phyloP scores from a whole-genome alignment of 306 rosid species.

The Arachis hypogaea region DNA sequence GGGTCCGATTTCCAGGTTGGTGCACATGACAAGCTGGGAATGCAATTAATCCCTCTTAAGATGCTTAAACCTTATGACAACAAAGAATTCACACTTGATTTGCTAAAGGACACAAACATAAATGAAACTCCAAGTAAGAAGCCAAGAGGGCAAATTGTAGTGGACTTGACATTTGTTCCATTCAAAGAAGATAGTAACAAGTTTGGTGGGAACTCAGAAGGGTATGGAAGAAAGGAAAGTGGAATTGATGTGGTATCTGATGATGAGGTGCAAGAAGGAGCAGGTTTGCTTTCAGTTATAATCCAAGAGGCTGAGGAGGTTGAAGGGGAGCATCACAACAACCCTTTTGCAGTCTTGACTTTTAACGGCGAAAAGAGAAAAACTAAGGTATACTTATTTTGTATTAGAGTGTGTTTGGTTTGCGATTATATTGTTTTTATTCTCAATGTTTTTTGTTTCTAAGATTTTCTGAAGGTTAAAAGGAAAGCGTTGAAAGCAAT shows the following conservation, averaged over 20 bases:
- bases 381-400: slow-evolving; percentile 64
- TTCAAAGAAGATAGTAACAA: slow-evolving; percentile 71
- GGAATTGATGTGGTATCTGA: slow-evolving; percentile 45
- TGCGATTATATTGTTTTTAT: no score
- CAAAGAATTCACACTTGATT: slow-evolving; percentile 67
- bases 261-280: slow-evolving; percentile 58
- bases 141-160: slow-evolving; percentile 69
- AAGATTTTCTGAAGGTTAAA: no score
- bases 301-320: slow-evolving; percentile 78
- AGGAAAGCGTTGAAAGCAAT: no score
- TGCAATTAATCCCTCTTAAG: slow-evolving; percentile 82
- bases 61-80: slow-evolving; percentile 63
- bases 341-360: slow-evolving; percentile 71
- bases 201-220: slow-evolving; percentile 40
- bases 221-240: slow-evolving; percentile 49
- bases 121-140: slow-evolving; percentile 65
- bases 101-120: slow-evolving; percentile 71
- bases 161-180: slow-evolving; percentile 78
- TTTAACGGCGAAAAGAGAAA: slow-evolving; percentile 77
- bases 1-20: slow-evolving; percentile 67
- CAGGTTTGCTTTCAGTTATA: slow-evolving; percentile 74
- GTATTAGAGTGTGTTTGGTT: neutral
- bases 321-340: slow-evolving; percentile 82
- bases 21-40: slow-evolving; percentile 78
- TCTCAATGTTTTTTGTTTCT: no score